Evolutionary conservation across 2,329 filamentous ascomycete genomes (phyloP), one percentile per base, ranked within the genome.

Genomic region (Metarhizium anisopliae): DNA sequence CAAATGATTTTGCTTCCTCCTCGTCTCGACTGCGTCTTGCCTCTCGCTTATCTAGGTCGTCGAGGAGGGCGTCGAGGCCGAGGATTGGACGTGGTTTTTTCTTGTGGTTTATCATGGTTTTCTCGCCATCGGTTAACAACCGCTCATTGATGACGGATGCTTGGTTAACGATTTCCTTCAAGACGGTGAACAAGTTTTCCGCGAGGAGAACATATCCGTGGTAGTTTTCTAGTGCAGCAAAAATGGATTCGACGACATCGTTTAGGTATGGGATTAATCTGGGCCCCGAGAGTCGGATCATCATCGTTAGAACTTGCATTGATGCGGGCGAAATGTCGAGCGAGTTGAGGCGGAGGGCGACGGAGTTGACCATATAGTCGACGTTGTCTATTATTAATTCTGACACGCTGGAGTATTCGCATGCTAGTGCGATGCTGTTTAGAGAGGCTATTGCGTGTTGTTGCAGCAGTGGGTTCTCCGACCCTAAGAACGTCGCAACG

Each of bases 291-390:
- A 99, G 79, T 30, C 83, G 85, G 58, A 97, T 85, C 89, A 97
- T 95, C 92, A 99, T 96, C 6, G 87, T 80, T 51, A 99, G 72
- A 2, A 97, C 94, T 62, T 93, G 88, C 2, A 92, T 91, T 3
- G 90, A 91, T 59, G 95, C 89, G 1, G 93, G 92, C 0, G 91
- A 93, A 53, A 97, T 86, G 60, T 96, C 91, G 60, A 96, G 90
- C 0, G 89, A 90, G 63, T 96, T 96, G 7, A 99, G 80, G 59
- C 91, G 89, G 58, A 97, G 72, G 0, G 89, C 90, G 16, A 99
- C 84, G 0, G 94, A 90, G 66, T 97, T 97, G 58, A 97, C 86
- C 72, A 99, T 88, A 68, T 99, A 99, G 70, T 99, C 94, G 16
- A 90, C 92, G 59, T 99, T 99, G 53, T 88, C 84, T 32, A 97